Conservation (phyloP, 768 basidiomycete species). For the Termitomyces sp. region DNA sequence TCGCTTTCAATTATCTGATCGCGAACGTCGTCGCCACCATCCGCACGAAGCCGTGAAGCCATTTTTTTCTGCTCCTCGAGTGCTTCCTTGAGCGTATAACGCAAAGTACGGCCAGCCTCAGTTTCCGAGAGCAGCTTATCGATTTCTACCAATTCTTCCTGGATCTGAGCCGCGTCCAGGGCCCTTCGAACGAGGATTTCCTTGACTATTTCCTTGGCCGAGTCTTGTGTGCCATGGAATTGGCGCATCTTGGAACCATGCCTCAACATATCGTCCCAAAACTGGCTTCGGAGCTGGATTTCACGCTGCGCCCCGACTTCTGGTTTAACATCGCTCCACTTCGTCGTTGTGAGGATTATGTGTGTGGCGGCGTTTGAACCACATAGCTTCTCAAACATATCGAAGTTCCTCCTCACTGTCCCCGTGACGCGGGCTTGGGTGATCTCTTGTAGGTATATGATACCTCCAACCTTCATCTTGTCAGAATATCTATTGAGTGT, state of each 20-base stretch:
- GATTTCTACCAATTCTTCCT: constrained; percentile 22
- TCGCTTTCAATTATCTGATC: constrained; percentile 16
- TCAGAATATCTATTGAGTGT: constrained; percentile 3
- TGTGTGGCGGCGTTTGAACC: constrained; percentile 6
- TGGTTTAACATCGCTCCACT: constrained; percentile 31
- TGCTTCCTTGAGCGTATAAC: constrained; percentile 15
- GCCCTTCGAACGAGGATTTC: constrained; percentile 11
- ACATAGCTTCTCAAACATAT: constrained; percentile 13
- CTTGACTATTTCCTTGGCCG: constrained; percentile 26
- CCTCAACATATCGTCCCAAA: constrained; percentile 26
- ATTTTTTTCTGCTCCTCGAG: constrained; percentile 8
- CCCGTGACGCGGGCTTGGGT: constrained; percentile 15
- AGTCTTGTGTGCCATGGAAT: constrained; percentile 15
- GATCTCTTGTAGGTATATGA: constrained; percentile 13
- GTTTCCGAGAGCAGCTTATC: constrained; percentile 20
- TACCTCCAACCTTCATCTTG: constrained; percentile 9
- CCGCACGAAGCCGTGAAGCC: constrained; percentile 6
- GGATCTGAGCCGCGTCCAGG: constrained; percentile 20
- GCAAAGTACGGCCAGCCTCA: constrained; percentile 15
- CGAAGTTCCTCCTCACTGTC: constrained; percentile 14
- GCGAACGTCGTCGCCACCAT: constrained; percentile 8
- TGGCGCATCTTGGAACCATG: constrained; percentile 23
- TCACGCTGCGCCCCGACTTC: constrained; percentile 22
- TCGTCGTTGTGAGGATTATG: constrained; percentile 22
- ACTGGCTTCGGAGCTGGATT: constrained; percentile 22